Evolutionary conservation across 495 filamentous ascomycete species (phyloP).

Genomic region (Aspergillus ostianus): DNA sequence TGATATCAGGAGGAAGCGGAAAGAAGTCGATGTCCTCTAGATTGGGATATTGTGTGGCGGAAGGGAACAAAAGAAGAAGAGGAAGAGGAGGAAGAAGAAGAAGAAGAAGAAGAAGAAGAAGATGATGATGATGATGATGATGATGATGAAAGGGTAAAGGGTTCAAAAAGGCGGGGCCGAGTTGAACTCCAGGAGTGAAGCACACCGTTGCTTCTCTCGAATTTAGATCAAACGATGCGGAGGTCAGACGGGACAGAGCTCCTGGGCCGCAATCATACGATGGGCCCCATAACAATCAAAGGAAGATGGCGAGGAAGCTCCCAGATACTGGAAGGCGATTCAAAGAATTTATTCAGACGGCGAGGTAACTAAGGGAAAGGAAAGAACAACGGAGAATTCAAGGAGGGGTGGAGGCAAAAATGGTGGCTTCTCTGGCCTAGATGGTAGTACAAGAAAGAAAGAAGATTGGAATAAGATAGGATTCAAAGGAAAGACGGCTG

Average conservation of each 20-base stretch:
- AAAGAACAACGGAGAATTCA: neutral
- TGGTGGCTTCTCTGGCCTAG: neutral
- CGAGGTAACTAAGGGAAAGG: too few species aligned
- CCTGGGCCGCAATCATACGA: too few species aligned
- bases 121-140: too few species aligned
- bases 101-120: slow-evolving; percentile 17
- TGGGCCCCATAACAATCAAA: neutral
- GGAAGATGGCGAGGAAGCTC: neutral
- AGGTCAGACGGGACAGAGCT: neutral
- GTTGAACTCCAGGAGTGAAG: neutral
- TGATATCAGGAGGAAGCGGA: slow-evolving; percentile 23
- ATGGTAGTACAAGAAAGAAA: neutral
- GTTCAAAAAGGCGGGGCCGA: slow-evolving; percentile 4
- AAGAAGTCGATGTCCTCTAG: neutral
- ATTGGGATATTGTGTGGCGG: neutral
- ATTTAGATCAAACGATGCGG: too few species aligned
- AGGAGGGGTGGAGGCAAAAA: neutral
- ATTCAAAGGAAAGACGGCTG: neutral
- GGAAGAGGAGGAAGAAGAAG: slow-evolving; percentile 8
- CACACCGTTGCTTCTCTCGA: too few species aligned
- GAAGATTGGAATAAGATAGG: neutral
- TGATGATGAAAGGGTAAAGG: too few species aligned
- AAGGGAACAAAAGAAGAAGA: neutral
- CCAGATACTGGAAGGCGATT: neutral
- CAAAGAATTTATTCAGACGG: too few species aligned